Base-by-base conservation (phyloP, 768 basidiomycete genomes). In the Coprinellus aureogranulatus region DNA sequence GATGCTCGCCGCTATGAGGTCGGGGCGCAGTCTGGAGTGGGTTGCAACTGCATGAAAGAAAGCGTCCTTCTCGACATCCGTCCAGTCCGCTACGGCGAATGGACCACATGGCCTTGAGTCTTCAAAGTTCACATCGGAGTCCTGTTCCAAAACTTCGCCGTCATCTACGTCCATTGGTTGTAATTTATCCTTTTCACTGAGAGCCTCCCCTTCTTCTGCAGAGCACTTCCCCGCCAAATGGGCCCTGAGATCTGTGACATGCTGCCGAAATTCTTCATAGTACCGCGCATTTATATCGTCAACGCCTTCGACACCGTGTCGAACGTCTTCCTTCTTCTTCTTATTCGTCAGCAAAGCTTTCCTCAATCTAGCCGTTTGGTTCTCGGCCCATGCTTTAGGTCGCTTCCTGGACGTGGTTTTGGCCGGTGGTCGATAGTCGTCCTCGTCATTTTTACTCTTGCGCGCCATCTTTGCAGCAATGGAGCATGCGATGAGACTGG, bases 11-110 rank as follows among this genome's bases (percentile, higher is more conserved):
- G 90, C 84, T 50, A 94, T 87, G 47, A 93, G 78, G 68, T 94
- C 92, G 0, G 90, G 88, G 22, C 90, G 74, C 42, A 88, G 77
- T 25, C 88, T 80, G 20, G 91, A 93, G 69, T 89, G 74, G 1
- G 85, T 68, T 26, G 79, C 70, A 22, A 94, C 69, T 0, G 81
- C 86, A 67, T 83, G 87, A 68, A 92, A 94, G 71, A 94, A 90
- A 0, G 66, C 61, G 26, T 84, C 76, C 59, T 89, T 87, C 65
- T 94, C 92, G n/a, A 71, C 61, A 0, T 77, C 67, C 3, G 86
- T 84, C 92, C 92, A 94, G 57, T 72, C 71, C 62, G 30, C 80
- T 68, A 20, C 73, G 63, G 56, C 75, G 60, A 73, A 76, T 16
- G 76, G 72, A 25, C 75, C 61, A 27, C 71, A 59, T 27, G 65